These are phyloP conservation scores for Trichoderma asperellum DNA, from an alignment of 2,329 filamentous ascomycete species.

Conservation along the genomic window DNA sequence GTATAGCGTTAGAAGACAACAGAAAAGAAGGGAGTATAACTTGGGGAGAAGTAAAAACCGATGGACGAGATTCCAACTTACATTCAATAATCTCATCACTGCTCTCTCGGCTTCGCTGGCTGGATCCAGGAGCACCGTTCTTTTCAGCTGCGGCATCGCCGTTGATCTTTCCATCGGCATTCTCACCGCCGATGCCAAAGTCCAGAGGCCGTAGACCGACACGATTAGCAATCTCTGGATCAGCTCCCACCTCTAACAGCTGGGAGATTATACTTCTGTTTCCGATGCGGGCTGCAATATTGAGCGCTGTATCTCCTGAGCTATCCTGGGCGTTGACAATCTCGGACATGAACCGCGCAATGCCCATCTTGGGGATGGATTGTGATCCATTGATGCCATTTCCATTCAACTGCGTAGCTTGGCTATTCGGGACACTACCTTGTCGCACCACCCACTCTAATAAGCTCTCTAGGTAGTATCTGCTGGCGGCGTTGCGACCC, in stretches of 20 bases:
- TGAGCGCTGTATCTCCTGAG: slow-evolving; percentile 90
- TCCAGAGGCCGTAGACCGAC: slow-evolving; percentile 89
- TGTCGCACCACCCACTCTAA: slow-evolving; percentile 93
- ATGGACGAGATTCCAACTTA: slow-evolving; percentile 58
- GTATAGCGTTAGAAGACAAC: not conserved
- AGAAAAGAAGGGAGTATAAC: not conserved
- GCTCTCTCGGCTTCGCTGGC: slow-evolving; percentile 67
- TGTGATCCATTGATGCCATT: slow-evolving; percentile 47
- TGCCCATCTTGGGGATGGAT: slow-evolving; percentile 70
- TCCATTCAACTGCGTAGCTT: slow-evolving; percentile 44
- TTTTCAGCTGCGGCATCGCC: slow-evolving; percentile 50
- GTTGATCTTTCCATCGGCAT: slow-evolving; percentile 50
- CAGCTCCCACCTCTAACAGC: slow-evolving; percentile 89
- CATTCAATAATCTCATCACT: slow-evolving; percentile 79
- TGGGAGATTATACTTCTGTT: slow-evolving; percentile 97
- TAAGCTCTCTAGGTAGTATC: slow-evolving; percentile 93
- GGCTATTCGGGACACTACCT: slow-evolving; percentile 65
- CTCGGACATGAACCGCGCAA: slow-evolving; percentile 93
- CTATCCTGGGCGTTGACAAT: slow-evolving; percentile 96
- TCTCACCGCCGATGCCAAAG: slow-evolving; percentile 83
- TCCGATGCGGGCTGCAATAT: slow-evolving; percentile 89
- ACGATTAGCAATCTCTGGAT: slow-evolving; percentile 88
- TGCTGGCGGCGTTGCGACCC: slow-evolving; percentile 85
- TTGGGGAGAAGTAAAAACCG: not conserved
- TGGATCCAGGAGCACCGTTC: slow-evolving; percentile 50